Evolutionary conservation across 1,139 yeast genomes (phyloP).

Genomic region (Blastobotrys niveus): DNA sequence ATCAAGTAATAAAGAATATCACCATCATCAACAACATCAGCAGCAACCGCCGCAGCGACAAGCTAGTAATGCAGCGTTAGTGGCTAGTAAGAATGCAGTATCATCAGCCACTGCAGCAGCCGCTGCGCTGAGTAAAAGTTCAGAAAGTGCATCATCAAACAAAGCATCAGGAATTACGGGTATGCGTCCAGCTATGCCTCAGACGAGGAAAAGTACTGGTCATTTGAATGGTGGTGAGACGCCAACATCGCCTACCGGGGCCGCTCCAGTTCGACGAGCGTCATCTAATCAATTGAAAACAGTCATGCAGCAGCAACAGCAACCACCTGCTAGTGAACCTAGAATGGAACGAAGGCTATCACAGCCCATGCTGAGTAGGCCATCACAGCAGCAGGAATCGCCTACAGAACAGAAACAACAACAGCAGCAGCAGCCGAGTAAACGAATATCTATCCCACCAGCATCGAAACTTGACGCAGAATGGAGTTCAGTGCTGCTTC

Average conservation of each 20-base stretch:
- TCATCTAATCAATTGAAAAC: constrained; percentile 8
- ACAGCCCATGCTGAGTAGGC: constrained; percentile 4
- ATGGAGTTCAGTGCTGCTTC: constrained; percentile 56
- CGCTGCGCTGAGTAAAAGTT: constrained; percentile 20
- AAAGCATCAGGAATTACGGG: not conserved
- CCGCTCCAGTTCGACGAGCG: constrained; percentile 9
- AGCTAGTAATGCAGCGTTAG: constrained; percentile 13
- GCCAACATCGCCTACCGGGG: not conserved
- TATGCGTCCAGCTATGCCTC: constrained; percentile 6
- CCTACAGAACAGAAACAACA: constrained; percentile 14
- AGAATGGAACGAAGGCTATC: not conserved
- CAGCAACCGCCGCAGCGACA: constrained; percentile 27
- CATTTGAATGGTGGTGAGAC: constrained; percentile 4
- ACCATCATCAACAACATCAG: not conserved
- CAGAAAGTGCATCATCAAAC: constrained; percentile 17
- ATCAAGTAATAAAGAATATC: constrained; percentile 1
- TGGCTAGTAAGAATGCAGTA: constrained; percentile 10
- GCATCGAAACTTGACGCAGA: constrained; percentile 58
- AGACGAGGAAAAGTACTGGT: not conserved
- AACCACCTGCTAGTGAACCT: no score
- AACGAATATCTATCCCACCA: constrained; percentile 47
- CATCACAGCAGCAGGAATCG: not conserved
- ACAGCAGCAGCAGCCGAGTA: constrained; percentile 22
- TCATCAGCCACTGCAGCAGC: constrained; percentile 28
- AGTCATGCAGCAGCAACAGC: constrained; percentile 13